Percentiles rank a stretch among this genome's conserved stretches.
Evolutionary conservation across 1,284 basidiomycete genomes (phyloP).

Genomic region (Marasmius sp.): DNA sequence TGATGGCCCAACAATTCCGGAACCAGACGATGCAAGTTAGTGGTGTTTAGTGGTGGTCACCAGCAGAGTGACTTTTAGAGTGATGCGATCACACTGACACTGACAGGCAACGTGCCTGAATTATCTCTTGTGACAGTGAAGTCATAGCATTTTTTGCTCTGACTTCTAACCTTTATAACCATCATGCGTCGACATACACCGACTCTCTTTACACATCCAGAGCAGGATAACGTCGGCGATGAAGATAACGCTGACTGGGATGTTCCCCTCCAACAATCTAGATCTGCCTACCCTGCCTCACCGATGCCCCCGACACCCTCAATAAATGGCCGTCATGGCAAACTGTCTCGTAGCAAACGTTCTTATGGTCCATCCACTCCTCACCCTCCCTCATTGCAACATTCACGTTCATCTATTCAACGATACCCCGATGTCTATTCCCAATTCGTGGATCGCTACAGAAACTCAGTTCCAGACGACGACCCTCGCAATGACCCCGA

Average conservation of each 20-base stretch:
- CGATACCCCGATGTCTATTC: slow-evolving; percentile 72
- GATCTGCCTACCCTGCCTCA: slow-evolving; percentile 28
- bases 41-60: no score
- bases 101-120: background rate
- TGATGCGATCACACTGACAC: no score
- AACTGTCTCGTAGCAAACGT: slow-evolving; percentile 22
- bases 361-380: slow-evolving; percentile 30
- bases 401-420: slow-evolving; percentile 24
- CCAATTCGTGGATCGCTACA: slow-evolving; percentile 74
- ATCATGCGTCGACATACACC: slow-evolving; percentile 53
- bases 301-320: slow-evolving; percentile 24
- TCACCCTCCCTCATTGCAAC: slow-evolving; percentile 3
- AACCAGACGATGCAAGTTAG: background rate
- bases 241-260: slow-evolving; percentile 44
- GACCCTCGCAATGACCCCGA: slow-evolving; percentile 74
- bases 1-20: slow-evolving; percentile 35
- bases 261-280: slow-evolving; percentile 26
- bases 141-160: background rate
- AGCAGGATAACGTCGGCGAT: slow-evolving; percentile 49
- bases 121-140: background rate
- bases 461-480: slow-evolving; percentile 56
- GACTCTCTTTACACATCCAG: slow-evolving; percentile 65
- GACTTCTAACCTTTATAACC: background rate
- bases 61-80: background rate
- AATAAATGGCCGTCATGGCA: slow-evolving; percentile 28